Evolutionary conservation across 345 rosid species (phyloP), one percentile per base, ranked within the genome.

Genomic region (Abelmoschus esculentus): DNA sequence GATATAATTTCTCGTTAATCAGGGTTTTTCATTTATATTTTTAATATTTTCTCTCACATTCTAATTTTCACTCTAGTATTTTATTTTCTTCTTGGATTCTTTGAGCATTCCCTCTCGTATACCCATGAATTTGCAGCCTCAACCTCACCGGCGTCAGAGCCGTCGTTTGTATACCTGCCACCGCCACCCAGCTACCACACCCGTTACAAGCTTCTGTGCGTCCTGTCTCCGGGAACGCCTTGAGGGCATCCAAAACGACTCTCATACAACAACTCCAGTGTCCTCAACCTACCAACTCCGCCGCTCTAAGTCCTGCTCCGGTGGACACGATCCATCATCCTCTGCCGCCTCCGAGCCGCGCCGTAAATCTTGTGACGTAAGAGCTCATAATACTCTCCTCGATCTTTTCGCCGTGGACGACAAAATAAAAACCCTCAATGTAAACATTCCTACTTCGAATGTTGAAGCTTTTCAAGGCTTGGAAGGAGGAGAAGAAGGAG

Each of bases 291-390:
- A 77, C 17, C 81, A 73, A 71, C 86, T 82, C 70, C 83, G 80
- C 62, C 89, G 89, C 7, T 77, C 82, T 77, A 85, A 83, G 60
- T 85, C 89, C n/a, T 78, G 67, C 65, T 81, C 82, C 53, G 74
- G 73, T 64, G 38, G 71, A 17, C 77, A 69, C 56, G 65, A 60
- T 36, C 80, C 70, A 42, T 74, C 65, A 8, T 44, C 74, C 13
- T 36, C 76, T 63, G 59, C 80, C 58, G 49, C 76, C 55, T 61
- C 75, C 7, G 87, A 83, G 67, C 85, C 81, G 22, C 84, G 82
- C 65, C 92, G 92, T 32, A 80, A 76, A 58, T 87, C 92, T 15
- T 85, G 86, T 73, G 88, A 85, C 61, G 85, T 71, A 3, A 66
- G 78, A 52, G 60, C 82, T 22, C 81, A 70, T 22, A 77, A 52